phyloP scores from a whole-genome alignment of 768 basidiomycete genomes.

The Boletellus sp. region DNA sequence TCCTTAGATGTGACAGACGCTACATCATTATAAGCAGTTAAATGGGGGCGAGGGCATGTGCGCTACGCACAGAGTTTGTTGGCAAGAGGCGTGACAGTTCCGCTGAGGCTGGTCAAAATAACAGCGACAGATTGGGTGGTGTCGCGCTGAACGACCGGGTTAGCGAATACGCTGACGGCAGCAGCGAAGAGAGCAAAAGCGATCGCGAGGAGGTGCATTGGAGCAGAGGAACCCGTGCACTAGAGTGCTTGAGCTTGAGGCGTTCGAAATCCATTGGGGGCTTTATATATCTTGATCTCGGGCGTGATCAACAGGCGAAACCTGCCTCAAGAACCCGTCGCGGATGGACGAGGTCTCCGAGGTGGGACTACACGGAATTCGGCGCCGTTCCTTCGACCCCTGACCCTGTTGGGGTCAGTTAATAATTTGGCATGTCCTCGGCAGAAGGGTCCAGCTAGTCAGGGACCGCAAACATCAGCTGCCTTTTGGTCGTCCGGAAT shows the following conservation, averaged over 20 bases:
- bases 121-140: constrained; percentile 2
- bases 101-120: constrained; percentile 2
- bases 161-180: constrained; percentile 6
- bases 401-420: background rate
- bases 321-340: too few relatives aligned
- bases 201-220: constrained; percentile 11
- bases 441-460: background rate
- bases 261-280: background rate
- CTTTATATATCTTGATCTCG: constrained; percentile 11
- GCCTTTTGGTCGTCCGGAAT: background rate
- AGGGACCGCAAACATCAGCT: background rate
- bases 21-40: background rate
- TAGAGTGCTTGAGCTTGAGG: constrained; percentile 14
- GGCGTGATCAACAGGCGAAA: background rate
- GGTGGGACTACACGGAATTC: background rate
- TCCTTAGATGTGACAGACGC: constrained; percentile 10
- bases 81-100: constrained; percentile 5
- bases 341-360: constrained; percentile 3
- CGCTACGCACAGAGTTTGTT: constrained; percentile 8
- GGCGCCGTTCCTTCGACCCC: background rate
- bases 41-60: background rate
- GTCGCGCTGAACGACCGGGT: constrained; percentile 8
- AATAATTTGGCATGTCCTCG: too few relatives aligned
- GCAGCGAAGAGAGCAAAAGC: constrained; percentile 7
- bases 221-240: constrained; percentile 3